Base-by-base conservation (phyloP, 345 rosid species). In the Erysimum cheiranthoides region DNA sequence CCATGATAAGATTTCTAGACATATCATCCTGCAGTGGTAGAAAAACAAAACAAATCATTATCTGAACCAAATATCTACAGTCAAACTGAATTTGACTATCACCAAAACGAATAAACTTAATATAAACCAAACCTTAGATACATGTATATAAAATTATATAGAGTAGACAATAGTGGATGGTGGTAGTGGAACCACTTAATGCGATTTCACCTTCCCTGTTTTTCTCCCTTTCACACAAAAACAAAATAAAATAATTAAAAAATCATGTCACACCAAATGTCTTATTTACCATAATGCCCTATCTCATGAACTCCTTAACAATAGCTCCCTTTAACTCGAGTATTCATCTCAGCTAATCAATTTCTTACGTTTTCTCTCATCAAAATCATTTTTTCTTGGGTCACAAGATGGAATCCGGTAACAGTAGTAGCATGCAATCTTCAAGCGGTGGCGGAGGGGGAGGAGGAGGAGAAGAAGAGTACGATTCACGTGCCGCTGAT, bases 351-450 rank as follows among this genome's bases (percentile, higher is more conserved):
- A 43, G 10, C 43, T 32, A 36, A 60, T 35, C 61, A 46, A 8
- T 18, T 53, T 76, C 39, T 43, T 42, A 61, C 75, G 50, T 54
- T 70, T 62, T 70, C 66, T 70, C 65, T 63, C 80, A 3, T 35
- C 68, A 61, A 27, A 52, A 8, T 36, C 62, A 4, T 32, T 28
- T 2, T 2, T 3, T 3, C 27, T 21, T 10, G 0, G 65, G 36
- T 28, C 45, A 49, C 4, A 42, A 66, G 47, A 93, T 91, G 98
- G 96, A 88, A 80, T 93, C 98, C 61, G 89, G 85, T 64, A 89
- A 90, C 63, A 87, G 90, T 79, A 90, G 92, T 28, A 91, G 98
- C 76, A 76, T 88, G 82, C 96, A 90, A 71, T 90, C 96, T 27
- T 90, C 98, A 11, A 88, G 91, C 66, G 93, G 90, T 6, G 81